Percentiles rank a stretch among this genome's conserved stretches.
Evolutionary conservation across 345 rosid species (phyloP).

Genomic region (Euphorbia tirucalli): DNA sequence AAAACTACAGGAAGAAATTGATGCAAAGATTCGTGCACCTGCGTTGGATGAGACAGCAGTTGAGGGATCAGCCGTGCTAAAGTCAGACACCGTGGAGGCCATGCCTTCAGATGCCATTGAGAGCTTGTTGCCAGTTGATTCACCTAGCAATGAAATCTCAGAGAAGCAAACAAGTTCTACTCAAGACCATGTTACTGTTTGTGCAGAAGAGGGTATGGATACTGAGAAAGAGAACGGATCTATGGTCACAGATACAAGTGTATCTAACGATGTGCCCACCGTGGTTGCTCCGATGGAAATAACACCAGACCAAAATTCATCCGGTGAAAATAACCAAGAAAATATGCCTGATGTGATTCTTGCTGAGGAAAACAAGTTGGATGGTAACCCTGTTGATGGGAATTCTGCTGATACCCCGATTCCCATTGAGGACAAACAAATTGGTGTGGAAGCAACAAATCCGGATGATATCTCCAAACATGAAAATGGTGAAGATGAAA

Average conservation of each 20-base stretch:
- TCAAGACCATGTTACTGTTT: slow-evolving; percentile 1
- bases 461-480: slow-evolving; percentile 9
- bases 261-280: slow-evolving; percentile 11
- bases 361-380: slow-evolving; percentile 11
- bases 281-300: neutral
- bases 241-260: slow-evolving; percentile 13
- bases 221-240: slow-evolving; percentile 16
- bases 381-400: slow-evolving; percentile 24
- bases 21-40: slow-evolving; percentile 33
- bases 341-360: neutral
- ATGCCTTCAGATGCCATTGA: slow-evolving; percentile 18
- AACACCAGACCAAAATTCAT: neutral
- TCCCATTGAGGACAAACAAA: slow-evolving; percentile 4
- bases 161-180: slow-evolving; percentile 14
- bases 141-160: slow-evolving; percentile 12
- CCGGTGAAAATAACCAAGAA: neutral
- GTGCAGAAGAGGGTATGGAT: slow-evolving; percentile 17
- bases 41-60: slow-evolving; percentile 31
- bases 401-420: slow-evolving; percentile 12
- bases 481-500: slow-evolving; percentile 12
- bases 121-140: slow-evolving; percentile 20
- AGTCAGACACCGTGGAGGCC: slow-evolving; percentile 22
- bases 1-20: slow-evolving; percentile 49
- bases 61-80: slow-evolving; percentile 23
- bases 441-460: slow-evolving; percentile 9